Evolutionary conservation across 2,329 filamentous ascomycete species (phyloP).

Genomic region (Pseudogymnoascus sp.): DNA sequence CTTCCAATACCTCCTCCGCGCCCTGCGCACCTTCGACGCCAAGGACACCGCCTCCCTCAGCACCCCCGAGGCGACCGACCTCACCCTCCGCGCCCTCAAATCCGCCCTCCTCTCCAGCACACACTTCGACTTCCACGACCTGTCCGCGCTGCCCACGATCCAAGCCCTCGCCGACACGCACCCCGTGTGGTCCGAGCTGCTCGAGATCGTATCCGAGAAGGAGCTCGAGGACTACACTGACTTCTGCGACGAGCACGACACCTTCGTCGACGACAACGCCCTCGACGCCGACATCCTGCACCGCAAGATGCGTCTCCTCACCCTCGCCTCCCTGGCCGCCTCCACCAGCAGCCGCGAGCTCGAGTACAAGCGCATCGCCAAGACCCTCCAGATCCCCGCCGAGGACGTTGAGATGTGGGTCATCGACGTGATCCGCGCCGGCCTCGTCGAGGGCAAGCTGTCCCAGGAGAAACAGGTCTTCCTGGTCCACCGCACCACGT

Average conservation of each 20-base stretch:
- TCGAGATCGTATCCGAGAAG: conserved; percentile 92
- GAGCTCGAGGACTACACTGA: conserved; percentile 92
- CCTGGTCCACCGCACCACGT: conserved; percentile 90
- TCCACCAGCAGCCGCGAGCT: conserved; percentile 77
- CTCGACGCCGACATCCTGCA: conserved; percentile 66
- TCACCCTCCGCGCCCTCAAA: conserved; percentile 59
- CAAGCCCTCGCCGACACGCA: conserved; percentile 82
- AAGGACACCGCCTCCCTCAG: conserved; percentile 45
- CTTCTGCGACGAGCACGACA: conserved; percentile 84
- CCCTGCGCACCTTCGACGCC: conserved; percentile 50
- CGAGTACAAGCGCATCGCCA: conserved; percentile 75
- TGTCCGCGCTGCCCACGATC: conserved; percentile 64
- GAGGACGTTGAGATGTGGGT: conserved; percentile 97
- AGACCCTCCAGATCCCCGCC: conserved; percentile 70
- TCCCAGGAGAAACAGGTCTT: conserved; percentile 89
- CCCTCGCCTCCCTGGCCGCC: conserved; percentile 81
- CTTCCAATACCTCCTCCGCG: conserved; percentile 59
- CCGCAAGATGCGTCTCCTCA: conserved; percentile 94
- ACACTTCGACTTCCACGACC: conserved; percentile 65
- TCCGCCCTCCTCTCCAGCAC: conserved; percentile 55
- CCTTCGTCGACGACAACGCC: conserved; percentile 69
- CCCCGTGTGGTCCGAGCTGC: conserved; percentile 76
- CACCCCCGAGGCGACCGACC: conserved; percentile 50
- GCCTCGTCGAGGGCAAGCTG: conserved; percentile 91
- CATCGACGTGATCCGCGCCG: conserved; percentile 93